Conservation (phyloP, 805 yeast genomes). For the Komagataella kurtzmanii region DNA sequence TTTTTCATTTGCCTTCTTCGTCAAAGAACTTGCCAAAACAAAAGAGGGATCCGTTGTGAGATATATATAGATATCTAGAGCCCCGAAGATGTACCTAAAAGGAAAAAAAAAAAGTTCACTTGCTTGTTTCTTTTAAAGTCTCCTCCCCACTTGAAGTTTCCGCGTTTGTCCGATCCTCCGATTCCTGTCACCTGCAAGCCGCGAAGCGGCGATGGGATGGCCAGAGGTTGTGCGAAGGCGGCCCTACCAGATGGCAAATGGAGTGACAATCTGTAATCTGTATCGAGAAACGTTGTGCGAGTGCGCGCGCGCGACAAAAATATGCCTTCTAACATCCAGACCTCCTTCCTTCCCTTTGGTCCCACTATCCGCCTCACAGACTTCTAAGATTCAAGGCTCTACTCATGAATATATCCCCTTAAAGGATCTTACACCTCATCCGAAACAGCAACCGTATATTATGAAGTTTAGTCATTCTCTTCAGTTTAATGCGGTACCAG, state of each 20-base stretch:
- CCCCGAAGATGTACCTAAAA: not conserved
- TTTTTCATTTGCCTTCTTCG: not conserved
- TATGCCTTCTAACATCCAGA: not conserved
- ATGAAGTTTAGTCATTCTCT: slow-evolving; percentile 95
- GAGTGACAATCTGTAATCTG: too few relatives aligned
- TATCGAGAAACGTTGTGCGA: not conserved
- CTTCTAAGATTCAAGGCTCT: not conserved
- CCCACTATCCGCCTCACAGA: not conserved
- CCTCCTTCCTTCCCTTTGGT: not conserved
- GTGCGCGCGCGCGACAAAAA: not conserved
- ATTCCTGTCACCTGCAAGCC: not conserved
- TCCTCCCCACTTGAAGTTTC: not conserved
- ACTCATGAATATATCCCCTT: not conserved
- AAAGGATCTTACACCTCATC: not conserved
- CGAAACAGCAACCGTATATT: not conserved
- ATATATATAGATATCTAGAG: not conserved
- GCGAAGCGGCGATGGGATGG: not conserved
- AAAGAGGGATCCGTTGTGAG: not conserved
- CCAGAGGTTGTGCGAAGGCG: too few relatives aligned
- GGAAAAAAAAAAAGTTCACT: not conserved
- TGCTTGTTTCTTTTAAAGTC: not conserved
- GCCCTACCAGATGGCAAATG: too few relatives aligned
- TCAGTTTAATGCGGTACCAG: slow-evolving; percentile 96
- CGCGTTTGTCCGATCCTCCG: not conserved
- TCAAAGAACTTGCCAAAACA: not conserved